A percentile compares a stretch with the other conserved stretches of the same genome.
Evolutionary conservation across 306 rosid genomes (phyloP).

Genomic region (Lagenaria siceraria): DNA sequence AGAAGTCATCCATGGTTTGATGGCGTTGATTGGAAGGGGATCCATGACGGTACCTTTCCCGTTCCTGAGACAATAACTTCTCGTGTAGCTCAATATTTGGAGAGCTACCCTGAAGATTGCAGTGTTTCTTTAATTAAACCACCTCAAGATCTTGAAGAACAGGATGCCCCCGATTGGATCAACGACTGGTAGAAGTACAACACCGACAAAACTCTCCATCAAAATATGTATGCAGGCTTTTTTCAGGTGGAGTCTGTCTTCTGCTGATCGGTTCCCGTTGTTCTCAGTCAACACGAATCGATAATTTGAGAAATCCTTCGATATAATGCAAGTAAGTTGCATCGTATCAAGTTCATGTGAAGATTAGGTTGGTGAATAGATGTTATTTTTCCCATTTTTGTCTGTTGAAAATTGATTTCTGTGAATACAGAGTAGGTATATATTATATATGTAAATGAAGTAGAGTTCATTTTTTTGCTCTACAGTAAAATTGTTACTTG

Average conservation of each 20-base stretch:
- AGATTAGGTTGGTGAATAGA: not conserved
- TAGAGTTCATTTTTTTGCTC: not conserved
- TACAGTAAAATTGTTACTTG: not conserved
- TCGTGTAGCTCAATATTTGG: constrained; percentile 56
- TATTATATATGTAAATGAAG: constrained; percentile 1
- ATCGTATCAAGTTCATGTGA: not conserved
- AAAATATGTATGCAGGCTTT: constrained; percentile 8
- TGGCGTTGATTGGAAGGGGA: constrained; percentile 71
- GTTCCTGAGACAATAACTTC: constrained; percentile 61
- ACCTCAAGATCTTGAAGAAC: constrained; percentile 30
- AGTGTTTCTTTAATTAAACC: constrained; percentile 33
- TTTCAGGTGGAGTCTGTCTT: constrained; percentile 11
- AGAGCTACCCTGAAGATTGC: constrained; percentile 40
- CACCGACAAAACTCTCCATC: constrained; percentile 8
- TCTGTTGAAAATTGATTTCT: not conserved
- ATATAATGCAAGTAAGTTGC: not conserved
- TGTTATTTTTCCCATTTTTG: not conserved
- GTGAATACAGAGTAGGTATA: not conserved
- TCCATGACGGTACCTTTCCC: constrained; percentile 29
- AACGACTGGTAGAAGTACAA: constrained; percentile 74
- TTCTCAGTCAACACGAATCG: not conserved
- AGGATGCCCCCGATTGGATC: constrained; percentile 67
- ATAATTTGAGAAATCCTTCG: not conserved
- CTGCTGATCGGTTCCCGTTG: constrained; percentile 9
- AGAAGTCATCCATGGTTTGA: constrained; percentile 81